These are phyloP conservation scores for Suillus plorans DNA, from an alignment of 768 basidiomycete species.

Conservation along the genomic window DNA sequence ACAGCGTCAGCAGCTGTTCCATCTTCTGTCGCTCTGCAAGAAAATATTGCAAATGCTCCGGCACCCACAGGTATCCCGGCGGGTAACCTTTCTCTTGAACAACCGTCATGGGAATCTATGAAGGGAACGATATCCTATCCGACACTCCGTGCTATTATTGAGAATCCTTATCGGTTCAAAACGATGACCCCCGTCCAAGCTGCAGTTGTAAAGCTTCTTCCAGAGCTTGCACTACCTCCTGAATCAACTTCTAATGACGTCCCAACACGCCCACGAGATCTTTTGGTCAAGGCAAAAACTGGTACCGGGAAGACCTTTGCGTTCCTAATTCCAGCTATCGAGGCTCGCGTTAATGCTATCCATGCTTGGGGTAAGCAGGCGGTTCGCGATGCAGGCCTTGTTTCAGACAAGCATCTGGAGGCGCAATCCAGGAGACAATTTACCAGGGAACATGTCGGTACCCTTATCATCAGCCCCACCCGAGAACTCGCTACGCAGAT, in stretches of 20 bases:
- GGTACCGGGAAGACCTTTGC: conserved; percentile 90
- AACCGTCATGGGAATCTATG: conserved; percentile 35
- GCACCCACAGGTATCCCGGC: background rate
- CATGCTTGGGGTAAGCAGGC: conserved; percentile 42
- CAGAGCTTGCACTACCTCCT: conserved; percentile 60
- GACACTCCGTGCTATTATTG: conserved; percentile 60
- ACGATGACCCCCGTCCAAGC: conserved; percentile 84
- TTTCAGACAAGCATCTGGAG: conserved; percentile 29
- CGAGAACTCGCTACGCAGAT: conserved; percentile 90
- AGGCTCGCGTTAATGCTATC: conserved; percentile 67
- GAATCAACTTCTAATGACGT: conserved; percentile 23
- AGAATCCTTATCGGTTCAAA: conserved; percentile 61
- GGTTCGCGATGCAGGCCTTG: conserved; percentile 41
- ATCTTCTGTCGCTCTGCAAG: background rate
- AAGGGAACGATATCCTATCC: conserved; percentile 36
- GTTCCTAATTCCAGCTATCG: conserved; percentile 85
- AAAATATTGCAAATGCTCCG: background rate
- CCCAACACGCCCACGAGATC: conserved; percentile 47
- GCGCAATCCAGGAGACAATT: conserved; percentile 35
- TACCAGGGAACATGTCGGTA: conserved; percentile 55
- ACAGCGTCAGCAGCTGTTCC: background rate
- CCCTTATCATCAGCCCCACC: conserved; percentile 85
- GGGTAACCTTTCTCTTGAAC: background rate
- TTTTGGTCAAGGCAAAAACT: conserved; percentile 85
- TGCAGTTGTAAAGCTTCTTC: conserved; percentile 74